A percentile compares a stretch with the other conserved stretches of the same genome.
Evolutionary conservation across 352 stramenopile genomes (phyloP).

Genomic region (Phytophthora tentaculata): DNA sequence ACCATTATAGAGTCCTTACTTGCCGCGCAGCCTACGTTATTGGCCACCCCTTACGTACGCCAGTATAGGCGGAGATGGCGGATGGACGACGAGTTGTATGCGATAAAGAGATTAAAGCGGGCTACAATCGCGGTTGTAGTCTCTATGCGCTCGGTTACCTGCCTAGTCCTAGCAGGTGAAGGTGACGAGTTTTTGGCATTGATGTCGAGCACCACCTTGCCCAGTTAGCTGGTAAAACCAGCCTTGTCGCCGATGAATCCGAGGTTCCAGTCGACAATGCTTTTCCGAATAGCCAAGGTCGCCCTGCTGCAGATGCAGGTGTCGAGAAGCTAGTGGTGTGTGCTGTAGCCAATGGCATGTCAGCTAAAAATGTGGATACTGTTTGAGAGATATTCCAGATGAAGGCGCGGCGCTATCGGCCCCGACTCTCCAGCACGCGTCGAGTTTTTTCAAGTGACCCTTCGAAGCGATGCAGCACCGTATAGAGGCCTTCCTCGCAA

Average conservation of each 20-base stretch:
- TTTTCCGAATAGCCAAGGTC: neutral
- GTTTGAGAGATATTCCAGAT: neutral
- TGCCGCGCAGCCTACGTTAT: constrained; percentile 1
- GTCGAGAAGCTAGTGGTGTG: neutral
- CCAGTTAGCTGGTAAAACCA: neutral
- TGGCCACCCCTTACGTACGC: neutral
- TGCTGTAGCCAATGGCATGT: neutral
- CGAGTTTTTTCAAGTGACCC: neutral
- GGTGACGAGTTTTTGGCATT: neutral
- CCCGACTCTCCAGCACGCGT: neutral
- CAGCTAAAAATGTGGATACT: neutral
- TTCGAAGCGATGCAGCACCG: neutral
- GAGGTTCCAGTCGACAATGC: no score
- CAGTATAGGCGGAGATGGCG: constrained; percentile 11
- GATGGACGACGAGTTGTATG: constrained; percentile 7
- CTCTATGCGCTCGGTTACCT: neutral
- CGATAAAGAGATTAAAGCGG: constrained; percentile 9
- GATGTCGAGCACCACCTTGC: neutral
- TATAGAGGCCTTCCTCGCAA: neutral
- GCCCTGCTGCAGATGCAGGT: neutral
- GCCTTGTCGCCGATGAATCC: neutral
- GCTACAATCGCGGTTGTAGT: neutral
- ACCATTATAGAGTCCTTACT: neutral
- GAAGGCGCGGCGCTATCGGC: neutral
- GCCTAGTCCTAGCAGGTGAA: neutral